Conservation (phyloP, 129 eudicot species). For the Artemisia argyi region DNA sequence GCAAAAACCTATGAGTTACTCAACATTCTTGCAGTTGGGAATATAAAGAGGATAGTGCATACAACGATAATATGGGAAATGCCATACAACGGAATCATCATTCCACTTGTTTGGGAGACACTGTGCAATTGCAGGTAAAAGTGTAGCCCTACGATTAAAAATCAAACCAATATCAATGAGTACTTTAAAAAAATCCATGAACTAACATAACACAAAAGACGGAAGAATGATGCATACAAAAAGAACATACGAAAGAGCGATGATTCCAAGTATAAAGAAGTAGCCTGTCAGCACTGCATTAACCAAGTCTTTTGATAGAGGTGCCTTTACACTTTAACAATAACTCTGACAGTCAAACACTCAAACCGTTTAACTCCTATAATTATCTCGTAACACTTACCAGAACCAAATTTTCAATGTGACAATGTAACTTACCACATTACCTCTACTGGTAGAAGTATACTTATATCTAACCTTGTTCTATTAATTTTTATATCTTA, state of each 20-base stretch:
- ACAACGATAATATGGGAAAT: conserved; percentile 71
- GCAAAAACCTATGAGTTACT: too few relatives aligned
- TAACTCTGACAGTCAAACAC: too few relatives aligned
- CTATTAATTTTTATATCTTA: too few relatives aligned
- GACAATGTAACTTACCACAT: too few relatives aligned
- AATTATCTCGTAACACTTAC: too few relatives aligned
- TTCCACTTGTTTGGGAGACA: conserved; percentile 84
- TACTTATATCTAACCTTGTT: too few relatives aligned
- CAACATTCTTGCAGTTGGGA: too few relatives aligned
- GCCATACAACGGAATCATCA: conserved; percentile 72
- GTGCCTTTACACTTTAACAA: too few relatives aligned
- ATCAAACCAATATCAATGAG: background rate
- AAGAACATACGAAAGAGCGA: conserved; percentile 86
- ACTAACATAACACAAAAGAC: background rate
- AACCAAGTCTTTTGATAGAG: conserved; percentile 77
- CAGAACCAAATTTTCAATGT: too few relatives aligned
- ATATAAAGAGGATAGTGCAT: conserved; percentile 23
- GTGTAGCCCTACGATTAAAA: conserved; percentile 61
- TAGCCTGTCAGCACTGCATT: conserved; percentile 86
- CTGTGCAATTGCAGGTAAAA: conserved; percentile 74
- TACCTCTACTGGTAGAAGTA: too few relatives aligned
- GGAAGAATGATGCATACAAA: conserved; percentile 35
- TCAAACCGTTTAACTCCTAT: too few relatives aligned
- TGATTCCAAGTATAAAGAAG: conserved; percentile 85
- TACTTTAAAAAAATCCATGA: too few relatives aligned